Evolutionary conservation across 352 stramenopile genomes (phyloP), one percentile per base, ranked within the genome.

Genomic region (Lagenidium sp.): DNA sequence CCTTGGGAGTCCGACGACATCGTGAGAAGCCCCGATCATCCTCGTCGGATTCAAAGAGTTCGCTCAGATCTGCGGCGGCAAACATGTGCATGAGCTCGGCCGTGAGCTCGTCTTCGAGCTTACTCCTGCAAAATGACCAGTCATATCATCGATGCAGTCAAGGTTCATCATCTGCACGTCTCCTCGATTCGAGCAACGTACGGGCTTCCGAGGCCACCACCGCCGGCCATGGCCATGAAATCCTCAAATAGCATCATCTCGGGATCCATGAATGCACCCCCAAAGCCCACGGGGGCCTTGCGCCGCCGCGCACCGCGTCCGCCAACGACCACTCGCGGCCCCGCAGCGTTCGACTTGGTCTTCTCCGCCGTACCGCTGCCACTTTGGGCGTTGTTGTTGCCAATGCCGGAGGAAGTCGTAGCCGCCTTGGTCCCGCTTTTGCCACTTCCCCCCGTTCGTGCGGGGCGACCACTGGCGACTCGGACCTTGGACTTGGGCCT

Each of bases 31-130:
- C n/a, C n/a, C n/a, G n/a, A n/a, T n/a, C n/a, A n/a, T n/a, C n/a
- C n/a, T n/a, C n/a, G n/a, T n/a, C n/a, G n/a, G n/a, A n/a, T n/a
- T n/a, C n/a, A n/a, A n/a, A n/a, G n/a, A n/a, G n/a, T n/a, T n/a
- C n/a, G n/a, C n/a, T n/a, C n/a, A n/a, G n/a, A 28, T 59, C 51
- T 13, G 53, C 57, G 5, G 41, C 24, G 30, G 60, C 53, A 28
- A 82, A 65, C 6, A 81, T 56, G 38, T 65, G 59, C 43, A 59
- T 57, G 61, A 82, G 68, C 15, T 63, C 53, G 8, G 57, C 52
- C 50, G 64, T 55, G 18, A 85, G 58, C 8, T 79, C 67, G 7
- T 53, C 57, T 21, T 85, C 68, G 32, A 72, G 41, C 1, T 60
- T 53, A n/a, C 44, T 48, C 37, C 63, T 57, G 28, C 18, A 41